These are phyloP conservation scores for Trypanosoma lewisi DNA, from an alignment of 208 protist genomes.

Conservation along the genomic window DNA sequence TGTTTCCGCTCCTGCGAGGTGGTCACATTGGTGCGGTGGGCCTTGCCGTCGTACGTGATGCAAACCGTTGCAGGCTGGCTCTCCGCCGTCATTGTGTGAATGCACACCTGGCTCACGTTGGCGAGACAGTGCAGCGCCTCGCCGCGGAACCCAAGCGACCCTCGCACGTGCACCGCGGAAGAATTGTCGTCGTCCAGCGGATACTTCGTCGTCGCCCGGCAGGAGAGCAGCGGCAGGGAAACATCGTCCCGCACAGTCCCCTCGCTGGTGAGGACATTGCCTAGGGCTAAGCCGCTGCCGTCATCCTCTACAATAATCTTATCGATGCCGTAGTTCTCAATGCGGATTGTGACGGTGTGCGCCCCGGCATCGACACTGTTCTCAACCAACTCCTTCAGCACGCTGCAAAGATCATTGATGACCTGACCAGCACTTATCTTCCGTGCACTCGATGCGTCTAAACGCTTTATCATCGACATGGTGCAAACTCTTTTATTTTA, in stretches of 20 bases:
- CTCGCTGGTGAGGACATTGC: constrained; percentile 33
- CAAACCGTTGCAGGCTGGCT: constrained; percentile 34
- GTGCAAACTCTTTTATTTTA: no score
- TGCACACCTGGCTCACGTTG: constrained; percentile 60
- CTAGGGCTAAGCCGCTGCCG: constrained; percentile 62
- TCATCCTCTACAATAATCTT: constrained; percentile 84
- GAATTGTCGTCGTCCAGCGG: background rate
- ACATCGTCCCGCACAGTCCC: constrained; percentile 30
- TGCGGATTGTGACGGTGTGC: constrained; percentile 47
- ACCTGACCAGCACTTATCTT: constrained; percentile 82
- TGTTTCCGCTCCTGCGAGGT: constrained; percentile 25
- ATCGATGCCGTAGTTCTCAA: constrained; percentile 67
- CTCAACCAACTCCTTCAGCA: constrained; percentile 87
- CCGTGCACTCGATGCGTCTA: constrained; percentile 69
- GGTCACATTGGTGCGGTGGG: constrained; percentile 18
- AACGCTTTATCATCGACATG: constrained; percentile 51
- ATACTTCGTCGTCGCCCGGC: constrained; percentile 66
- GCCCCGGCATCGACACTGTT: constrained; percentile 85
- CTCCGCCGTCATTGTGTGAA: constrained; percentile 64
- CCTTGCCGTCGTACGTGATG: constrained; percentile 43
- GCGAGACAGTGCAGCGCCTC: constrained; percentile 96
- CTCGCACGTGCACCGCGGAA: constrained; percentile 2
- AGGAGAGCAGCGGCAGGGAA: constrained; percentile 53
- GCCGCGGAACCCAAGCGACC: constrained; percentile 94
- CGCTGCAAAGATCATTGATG: constrained; percentile 76